Base-by-base conservation (phyloP, 306 rosid genomes). In the Sphenostylis stenocarpa region DNA sequence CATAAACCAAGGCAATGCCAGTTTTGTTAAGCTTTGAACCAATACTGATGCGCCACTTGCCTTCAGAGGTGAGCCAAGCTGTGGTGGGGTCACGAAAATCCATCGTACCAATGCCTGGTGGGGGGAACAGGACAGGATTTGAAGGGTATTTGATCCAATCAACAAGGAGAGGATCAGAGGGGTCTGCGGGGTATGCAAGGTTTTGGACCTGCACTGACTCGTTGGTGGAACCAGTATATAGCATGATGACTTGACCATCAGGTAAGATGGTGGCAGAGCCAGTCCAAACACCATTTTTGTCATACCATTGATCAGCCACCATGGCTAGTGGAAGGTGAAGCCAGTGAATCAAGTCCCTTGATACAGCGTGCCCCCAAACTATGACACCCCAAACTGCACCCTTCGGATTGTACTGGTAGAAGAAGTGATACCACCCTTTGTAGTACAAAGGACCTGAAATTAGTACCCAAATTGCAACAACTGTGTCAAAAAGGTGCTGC, bases 71-170 rank as follows among this genome's bases (percentile, higher is more conserved):
- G 55, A 77, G 79, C 98, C 98, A 91, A 0, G 97, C 98, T 0
- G 97, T 91, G 17, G 98, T 91, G 1, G 98, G 98, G 82, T 93
- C 98, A 33, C 98, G 97, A 34, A 94, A 94, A 85, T 94, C 98
- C 49, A 21, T 82, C 36, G 16, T 7, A 14, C 36, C 75, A 41
- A 90, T 86, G 3, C 90, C 94, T 0, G 87, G 89, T 12, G 98
- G 96, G 0, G 98, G 98, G 43, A 65, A 43, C 2, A 94, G 71
- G 17, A 94, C 91, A 4, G 98, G 98, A 76, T 94, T 94, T 3
- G 77, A 74, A 1, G 91, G 81, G 85, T 87, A 85, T 77, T 94
- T 94, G 77, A 80, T 47, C 98, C 98, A 94, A 0, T 88, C 38
- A 31, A 85, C 64, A 23, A 94, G 94, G 13, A 94, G 87, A 0